Base-by-base conservation (phyloP, 2,329 filamentous ascomycete genomes). In the Monilinia aucupariae region DNA sequence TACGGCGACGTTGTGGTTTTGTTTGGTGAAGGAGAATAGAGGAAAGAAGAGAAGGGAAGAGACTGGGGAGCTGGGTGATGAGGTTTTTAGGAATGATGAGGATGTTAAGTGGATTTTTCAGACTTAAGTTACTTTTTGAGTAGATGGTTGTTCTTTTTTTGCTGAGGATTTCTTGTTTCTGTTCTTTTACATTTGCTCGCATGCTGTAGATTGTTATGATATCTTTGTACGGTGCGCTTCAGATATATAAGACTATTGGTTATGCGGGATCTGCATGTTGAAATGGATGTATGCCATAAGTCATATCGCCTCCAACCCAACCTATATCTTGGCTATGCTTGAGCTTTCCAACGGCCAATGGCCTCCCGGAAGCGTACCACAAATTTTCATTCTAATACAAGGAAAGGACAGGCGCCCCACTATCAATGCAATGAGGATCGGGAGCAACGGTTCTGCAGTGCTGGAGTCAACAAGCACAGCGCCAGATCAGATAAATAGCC, bases 51-150 rank as follows among this genome's bases (percentile, higher is more conserved):
- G 61, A 4, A 71, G 80, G 27, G 72, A 73, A 15, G 74, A 73
- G 52, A 76, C 79, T 74, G 76, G 78, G 82, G 59, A 83, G 84
- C 49, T 79, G 3, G 76, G 78, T 17, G 82, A 85, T 45, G 87
- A 85, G 78, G 73, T 51, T 4, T 61, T 72, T 15, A 62, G 76
- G 56, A 86, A 85, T 1, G 87, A 89, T 71, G 78, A 79, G 7
- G 86, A 90, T 72, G 77, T 81, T 0, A 78, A 85, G 65, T 90
- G 86, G 85, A 76, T 86, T n/a, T 89, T 87, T 63, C 81, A 85
- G 73, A 71, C 65, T 63, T 63, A 52, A 59, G n/a, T 13, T 32
- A 7, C 2, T 20, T 20, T 47, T 47, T 47, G n/a, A 13, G n/a
- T 47, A 4, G 9, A 22, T 13, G n/a, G 12, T 47, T n/a, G 43